Base-by-base conservation (phyloP, 805 yeast genomes). In the Scheffersomyces coipomensis region DNA sequence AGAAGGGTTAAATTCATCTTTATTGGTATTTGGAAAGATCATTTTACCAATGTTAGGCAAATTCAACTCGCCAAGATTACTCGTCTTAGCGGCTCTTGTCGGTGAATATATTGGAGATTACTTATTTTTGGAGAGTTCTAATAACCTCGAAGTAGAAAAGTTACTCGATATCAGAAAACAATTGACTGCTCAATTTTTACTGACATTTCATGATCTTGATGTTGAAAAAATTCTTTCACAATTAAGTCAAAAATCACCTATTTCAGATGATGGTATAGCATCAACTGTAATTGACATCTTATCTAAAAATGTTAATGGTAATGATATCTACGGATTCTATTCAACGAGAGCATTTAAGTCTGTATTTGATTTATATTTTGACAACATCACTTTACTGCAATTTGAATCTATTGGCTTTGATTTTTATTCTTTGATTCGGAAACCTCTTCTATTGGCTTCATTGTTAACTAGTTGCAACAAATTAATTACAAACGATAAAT, bases 401-500 rank as follows among this genome's bases (percentile, higher is more conserved):
- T 55, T 60, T 38, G 60, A 58, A 29, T 37, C 48, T 2, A 11
- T 48, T 61, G 67, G 44, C 33, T 53, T 49, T 47, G 58, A 62
- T 38, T 69, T 54, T 45, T 64, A 56, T 38, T 56, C 39, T 35
- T 53, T 62, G 33, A 56, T 47, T 40, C 62, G 53, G 33, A 45
- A 37, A 17, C 76, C 66, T 19, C 48, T 60, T 37, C 68, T 52
- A 30, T 49, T 57, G 5, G 58, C 68, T 2, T 48, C 54, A 1
- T 34, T 64, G 16, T 46, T 64, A 10, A 41, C 53, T 12, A 57
- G 78, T 9, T 51, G 74, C 6, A 44, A 65, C 4, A 58, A 62
- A 7, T 71, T 69, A 21, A 55, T 73, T 24, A 50, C 69, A 1
- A 54, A 71, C 8, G 42, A 60, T 0, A 60, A 64, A 26, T 66